Conservation (phyloP, 345 rosid genomes). For the Gossypium turneri region DNA sequence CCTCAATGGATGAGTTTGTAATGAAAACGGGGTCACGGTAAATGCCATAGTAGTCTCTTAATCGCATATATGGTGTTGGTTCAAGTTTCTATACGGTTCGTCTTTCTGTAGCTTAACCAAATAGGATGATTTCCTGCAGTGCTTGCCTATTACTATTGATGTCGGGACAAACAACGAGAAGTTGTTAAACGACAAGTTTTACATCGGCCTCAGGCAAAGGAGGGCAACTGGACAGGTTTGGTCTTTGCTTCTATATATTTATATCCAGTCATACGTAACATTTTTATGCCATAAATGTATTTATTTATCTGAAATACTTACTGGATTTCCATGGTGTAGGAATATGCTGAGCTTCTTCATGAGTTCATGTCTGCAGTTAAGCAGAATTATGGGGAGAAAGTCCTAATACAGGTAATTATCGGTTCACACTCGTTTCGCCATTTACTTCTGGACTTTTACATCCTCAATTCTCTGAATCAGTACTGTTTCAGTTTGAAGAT, state of each 20-base stretch:
- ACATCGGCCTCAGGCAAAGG: conserved; percentile 73
- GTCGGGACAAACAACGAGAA: conserved; percentile 85
- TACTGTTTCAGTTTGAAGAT: conserved; percentile 76
- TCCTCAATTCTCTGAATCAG: conserved; percentile 8
- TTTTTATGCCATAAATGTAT: background rate
- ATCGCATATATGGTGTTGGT: background rate
- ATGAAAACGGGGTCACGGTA: background rate
- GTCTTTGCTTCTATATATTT: conserved; percentile 11
- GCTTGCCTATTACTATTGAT: conserved; percentile 85
- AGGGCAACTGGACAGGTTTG: conserved; percentile 83
- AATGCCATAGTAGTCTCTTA: background rate
- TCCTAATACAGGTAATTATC: conserved; percentile 68
- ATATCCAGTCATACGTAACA: background rate
- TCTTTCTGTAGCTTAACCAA: background rate
- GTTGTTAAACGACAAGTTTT: conserved; percentile 73
- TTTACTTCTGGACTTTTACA: background rate
- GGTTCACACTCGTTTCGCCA: background rate
- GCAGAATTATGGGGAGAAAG: conserved; percentile 89
- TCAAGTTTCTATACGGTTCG: background rate
- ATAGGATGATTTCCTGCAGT: conserved; percentile 32
- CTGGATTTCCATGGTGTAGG: conserved; percentile 38
- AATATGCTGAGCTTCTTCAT: conserved; percentile 77
- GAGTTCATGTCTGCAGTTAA: conserved; percentile 94
- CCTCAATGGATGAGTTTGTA: background rate
- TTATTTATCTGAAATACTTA: conserved; percentile 13